phyloP scores from a whole-genome alignment of 177 flowering plant genomes.

The Telopea speciosissima region DNA sequence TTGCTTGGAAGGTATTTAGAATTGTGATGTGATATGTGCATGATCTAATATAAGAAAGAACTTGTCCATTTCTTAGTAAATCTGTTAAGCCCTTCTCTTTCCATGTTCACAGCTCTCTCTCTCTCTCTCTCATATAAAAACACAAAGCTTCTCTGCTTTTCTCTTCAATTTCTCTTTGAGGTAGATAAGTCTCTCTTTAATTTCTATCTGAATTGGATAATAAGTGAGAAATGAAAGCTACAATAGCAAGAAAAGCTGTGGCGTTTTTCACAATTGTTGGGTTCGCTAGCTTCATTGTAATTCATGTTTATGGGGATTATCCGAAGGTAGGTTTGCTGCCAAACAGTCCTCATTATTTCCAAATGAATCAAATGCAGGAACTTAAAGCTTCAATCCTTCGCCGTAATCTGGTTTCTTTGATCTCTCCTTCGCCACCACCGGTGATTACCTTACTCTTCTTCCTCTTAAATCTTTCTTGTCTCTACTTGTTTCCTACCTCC shows the following conservation, averaged over 20 bases:
- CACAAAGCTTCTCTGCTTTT: no score
- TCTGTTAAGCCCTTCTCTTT: constrained; percentile 38
- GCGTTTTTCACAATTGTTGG: constrained; percentile 8
- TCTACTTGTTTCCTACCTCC: no score
- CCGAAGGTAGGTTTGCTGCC: constrained; percentile 4
- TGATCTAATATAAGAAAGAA: constrained; percentile 21
- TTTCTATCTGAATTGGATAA: no score
- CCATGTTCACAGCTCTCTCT: constrained; percentile 19
- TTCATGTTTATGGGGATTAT: constrained; percentile 19
- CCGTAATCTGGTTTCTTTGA: constrained; percentile 16
- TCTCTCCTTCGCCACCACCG: constrained; percentile 10
- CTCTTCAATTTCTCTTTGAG: constrained; percentile 3
- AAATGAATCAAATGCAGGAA: constrained; percentile 23
- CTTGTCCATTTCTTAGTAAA: constrained; percentile 12
- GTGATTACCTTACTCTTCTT: background rate
- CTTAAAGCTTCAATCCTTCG: constrained; percentile 24
- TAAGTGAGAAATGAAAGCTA: constrained; percentile 6
- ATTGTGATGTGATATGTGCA: constrained; percentile 11
- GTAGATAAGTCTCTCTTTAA: background rate
- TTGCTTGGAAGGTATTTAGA: no score
- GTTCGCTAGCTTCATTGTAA: constrained; percentile 14
- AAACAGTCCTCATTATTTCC: constrained; percentile 6
- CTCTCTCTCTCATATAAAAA: background rate
- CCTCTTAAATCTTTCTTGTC: background rate
- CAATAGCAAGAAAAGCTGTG: constrained; percentile 13